A percentile compares a stretch with the other conserved stretches of the same genome.
phyloP scores from a whole-genome alignment of 345 rosid species.

The Combretum micranthum region DNA sequence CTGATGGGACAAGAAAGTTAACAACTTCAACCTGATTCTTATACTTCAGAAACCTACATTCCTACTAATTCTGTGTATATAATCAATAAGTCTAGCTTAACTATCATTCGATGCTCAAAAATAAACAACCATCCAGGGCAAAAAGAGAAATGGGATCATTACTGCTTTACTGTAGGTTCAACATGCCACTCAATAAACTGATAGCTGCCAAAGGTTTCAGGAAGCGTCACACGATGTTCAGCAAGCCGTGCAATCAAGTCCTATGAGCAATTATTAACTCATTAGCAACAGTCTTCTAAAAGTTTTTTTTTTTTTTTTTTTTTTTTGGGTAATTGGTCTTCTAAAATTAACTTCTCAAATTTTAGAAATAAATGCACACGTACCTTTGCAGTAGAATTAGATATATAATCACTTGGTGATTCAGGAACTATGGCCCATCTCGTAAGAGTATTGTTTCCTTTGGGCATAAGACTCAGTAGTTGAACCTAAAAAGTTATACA shows the following conservation, averaged over 20 bases:
- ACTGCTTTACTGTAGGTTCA: constrained; percentile 45
- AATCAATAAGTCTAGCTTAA: background rate
- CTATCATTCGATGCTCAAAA: too few relatives aligned
- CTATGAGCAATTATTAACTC: constrained; percentile 20
- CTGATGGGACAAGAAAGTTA: too few relatives aligned
- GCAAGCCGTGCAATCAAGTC: constrained; percentile 53
- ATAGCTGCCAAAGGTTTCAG: constrained; percentile 56
- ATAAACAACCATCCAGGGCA: background rate
- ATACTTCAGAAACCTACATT: background rate
- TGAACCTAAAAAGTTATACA: constrained; percentile 46
- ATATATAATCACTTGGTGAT: constrained; percentile 37
- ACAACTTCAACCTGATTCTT: too few relatives aligned
- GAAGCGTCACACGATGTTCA: constrained; percentile 60
- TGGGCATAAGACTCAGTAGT: constrained; percentile 40
- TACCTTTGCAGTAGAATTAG: constrained; percentile 62
- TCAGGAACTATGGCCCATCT: constrained; percentile 53
- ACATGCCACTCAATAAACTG: constrained; percentile 55
- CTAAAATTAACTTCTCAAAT: too few relatives aligned
- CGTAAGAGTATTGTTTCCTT: constrained; percentile 54
- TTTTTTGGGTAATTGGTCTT: too few relatives aligned
- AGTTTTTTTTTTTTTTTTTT: too few relatives aligned
- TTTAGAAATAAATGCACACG: constrained; percentile 4
- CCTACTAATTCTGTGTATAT: background rate
- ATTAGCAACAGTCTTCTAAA: background rate
- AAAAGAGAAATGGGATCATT: constrained; percentile 2